Conservation (phyloP, 768 basidiomycete genomes). For the Russula virescens region DNA sequence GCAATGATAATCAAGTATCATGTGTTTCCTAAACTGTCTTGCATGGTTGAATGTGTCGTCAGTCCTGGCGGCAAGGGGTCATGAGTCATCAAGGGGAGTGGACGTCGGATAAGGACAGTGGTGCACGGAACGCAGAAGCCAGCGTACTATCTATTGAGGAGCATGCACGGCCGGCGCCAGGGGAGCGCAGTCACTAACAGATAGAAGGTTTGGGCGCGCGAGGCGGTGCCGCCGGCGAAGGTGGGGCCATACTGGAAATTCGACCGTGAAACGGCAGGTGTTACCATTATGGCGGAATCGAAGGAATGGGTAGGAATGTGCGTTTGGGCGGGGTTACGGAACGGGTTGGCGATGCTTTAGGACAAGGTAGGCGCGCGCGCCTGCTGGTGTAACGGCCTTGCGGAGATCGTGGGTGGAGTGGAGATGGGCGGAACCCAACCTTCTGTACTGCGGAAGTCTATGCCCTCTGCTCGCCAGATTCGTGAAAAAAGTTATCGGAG, state of each 20-base stretch:
- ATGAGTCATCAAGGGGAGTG: background rate
- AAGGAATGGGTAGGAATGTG: conserved; percentile 74
- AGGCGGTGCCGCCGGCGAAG: conserved; percentile 43
- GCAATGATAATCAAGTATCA: too few species aligned
- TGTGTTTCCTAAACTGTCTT: too few species aligned
- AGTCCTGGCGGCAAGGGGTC: too few species aligned
- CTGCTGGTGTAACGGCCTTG: too few species aligned
- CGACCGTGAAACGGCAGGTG: conserved; percentile 53
- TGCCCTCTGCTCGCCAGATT: too few species aligned
- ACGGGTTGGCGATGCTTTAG: conserved; percentile 73
- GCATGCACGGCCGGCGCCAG: conserved; percentile 56
- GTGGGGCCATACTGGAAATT: conserved; percentile 60
- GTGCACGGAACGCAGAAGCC: conserved; percentile 51
- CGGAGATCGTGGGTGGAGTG: too few species aligned
- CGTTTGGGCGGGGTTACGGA: conserved; percentile 70
- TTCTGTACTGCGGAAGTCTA: too few species aligned
- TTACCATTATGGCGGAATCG: conserved; percentile 53
- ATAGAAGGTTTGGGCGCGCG: conserved; percentile 57
- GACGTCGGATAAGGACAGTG: conserved; percentile 45
- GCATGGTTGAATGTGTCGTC: conserved; percentile 39
- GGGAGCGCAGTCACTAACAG: conserved; percentile 66
- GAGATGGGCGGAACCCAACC: too few species aligned
- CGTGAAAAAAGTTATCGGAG: too few species aligned
- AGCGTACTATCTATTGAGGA: conserved; percentile 69
- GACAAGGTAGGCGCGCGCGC: conserved; percentile 60